Conservation (phyloP, 1,284 basidiomycete species). For the Malassezia restricta region DNA sequence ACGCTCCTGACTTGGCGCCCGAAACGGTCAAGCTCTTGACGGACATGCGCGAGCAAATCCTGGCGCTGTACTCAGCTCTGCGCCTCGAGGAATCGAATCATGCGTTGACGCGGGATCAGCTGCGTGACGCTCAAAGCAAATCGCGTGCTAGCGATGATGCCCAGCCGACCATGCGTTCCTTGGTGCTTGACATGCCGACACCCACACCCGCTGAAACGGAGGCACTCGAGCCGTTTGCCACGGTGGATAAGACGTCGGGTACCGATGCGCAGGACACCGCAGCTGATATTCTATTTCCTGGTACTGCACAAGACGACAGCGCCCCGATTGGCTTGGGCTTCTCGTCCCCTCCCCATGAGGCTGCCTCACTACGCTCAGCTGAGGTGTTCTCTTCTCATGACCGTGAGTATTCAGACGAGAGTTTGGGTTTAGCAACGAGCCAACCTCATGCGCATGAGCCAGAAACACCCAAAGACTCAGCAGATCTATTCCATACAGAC, state of each 20-base stretch:
- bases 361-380: background rate
- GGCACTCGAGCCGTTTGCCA: background rate
- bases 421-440: background rate
- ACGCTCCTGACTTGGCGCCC: slow-evolving; percentile 18
- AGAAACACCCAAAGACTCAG: background rate
- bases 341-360: background rate
- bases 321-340: slow-evolving; percentile 8
- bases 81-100: slow-evolving; percentile 41
- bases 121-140: background rate
- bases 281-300: slow-evolving; percentile 6
- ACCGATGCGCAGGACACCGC: background rate
- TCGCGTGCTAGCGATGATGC: background rate
- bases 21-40: slow-evolving; percentile 38
- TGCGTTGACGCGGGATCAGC: slow-evolving; percentile 20
- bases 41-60: slow-evolving; percentile 45
- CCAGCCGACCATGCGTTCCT: background rate
- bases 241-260: background rate
- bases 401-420: background rate
- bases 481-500: background rate
- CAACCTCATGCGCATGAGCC: background rate
- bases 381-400: background rate
- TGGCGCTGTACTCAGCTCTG: slow-evolving; percentile 38
- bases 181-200: background rate
- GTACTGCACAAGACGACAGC: background rate
- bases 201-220: background rate